Base-by-base conservation (phyloP, 257 asterid genomes). In the Fraxinus americana region DNA sequence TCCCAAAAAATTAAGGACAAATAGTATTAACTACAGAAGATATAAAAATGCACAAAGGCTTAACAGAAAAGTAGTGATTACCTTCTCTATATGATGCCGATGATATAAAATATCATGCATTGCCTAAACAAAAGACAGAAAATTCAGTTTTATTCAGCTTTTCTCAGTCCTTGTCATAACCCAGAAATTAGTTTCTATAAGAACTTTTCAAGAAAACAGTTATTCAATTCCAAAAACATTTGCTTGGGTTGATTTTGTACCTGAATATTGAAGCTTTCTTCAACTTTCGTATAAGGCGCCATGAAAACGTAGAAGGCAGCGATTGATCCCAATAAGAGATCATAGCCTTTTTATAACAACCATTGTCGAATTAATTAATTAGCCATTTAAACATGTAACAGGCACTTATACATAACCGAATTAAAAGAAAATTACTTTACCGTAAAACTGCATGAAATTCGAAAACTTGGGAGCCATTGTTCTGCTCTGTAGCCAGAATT, bases 191-290 rank as follows among this genome's bases (percentile, higher is more conserved):
- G 9, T 35, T 35, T 17, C 16, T 61, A 23, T 2, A 0, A 25
- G 7, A 43, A 36, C 17, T n/a, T 4, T 30, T 16, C 25, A 65
- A 71, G 70, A 74, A 79, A 70, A 78, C 54, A 78, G 75, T 27
- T 74, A 68, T 48, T 61, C 7, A 30, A n/a, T 29, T 65, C 65
- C 66, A n/a, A 17, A 63, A 27, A 63, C 17, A 63, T 63, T 25
- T 9, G 36, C 69, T 10, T 8, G 12, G 69, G 69, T 27, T 27
- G 17, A 17, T 43, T 45, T 17, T 32, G 61, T 29, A 93, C 99
- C 98, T 93, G 99, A 81, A 95, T 82, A 82, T 93, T 95, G 92
- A 93, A 95, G 89, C 99, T 95, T 79, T 95, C 99, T 87, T 93
- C 99, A 30, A 95, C 99, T 87, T 95, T 95, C 1, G 99, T 95